A percentile compares a stretch with the other conserved stretches of the same genome.
Conservation (phyloP, 495 filamentous ascomycete genomes). For the Lasiosphaeria hispida region DNA sequence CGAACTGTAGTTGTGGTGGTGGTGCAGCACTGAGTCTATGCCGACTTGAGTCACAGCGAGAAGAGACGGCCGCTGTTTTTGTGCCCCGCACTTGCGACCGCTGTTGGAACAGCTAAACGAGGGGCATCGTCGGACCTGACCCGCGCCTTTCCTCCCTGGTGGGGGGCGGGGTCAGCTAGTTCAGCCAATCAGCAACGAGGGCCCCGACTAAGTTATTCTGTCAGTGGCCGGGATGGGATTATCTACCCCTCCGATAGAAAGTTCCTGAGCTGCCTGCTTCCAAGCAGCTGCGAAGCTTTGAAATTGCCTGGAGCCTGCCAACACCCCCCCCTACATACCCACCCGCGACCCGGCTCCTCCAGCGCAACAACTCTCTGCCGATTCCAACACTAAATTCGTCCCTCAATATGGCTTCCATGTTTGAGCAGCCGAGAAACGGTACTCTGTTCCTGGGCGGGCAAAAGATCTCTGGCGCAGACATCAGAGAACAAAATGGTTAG, state of each 20-base stretch:
- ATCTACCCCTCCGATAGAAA: constrained; percentile 35
- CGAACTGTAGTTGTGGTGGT: no score
- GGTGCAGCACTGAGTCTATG: constrained; percentile 8
- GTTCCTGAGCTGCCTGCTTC: constrained; percentile 27
- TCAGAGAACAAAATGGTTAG: constrained; percentile 92
- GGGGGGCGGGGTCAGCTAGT: not conserved
- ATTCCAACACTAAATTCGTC: not conserved
- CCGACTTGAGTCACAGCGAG: constrained; percentile 6
- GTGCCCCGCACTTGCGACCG: constrained; percentile 25
- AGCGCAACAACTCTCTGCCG: not conserved
- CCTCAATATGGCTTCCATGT: constrained; percentile 75
- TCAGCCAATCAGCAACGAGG: not conserved
- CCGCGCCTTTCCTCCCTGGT: not conserved
- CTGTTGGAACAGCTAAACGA: constrained; percentile 14
- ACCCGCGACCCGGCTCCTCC: constrained; percentile 1
- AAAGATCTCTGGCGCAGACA: constrained; percentile 93
- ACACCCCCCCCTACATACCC: constrained; percentile 13
- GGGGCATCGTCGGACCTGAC: constrained; percentile 24
- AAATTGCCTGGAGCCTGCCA: constrained; percentile 33
- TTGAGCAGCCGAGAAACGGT: constrained; percentile 84
- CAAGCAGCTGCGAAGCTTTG: constrained; percentile 20
- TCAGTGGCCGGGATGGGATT: constrained; percentile 25
- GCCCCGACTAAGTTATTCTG: constrained; percentile 1
- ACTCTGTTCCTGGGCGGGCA: constrained; percentile 88
- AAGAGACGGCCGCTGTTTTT: constrained; percentile 21